phyloP scores from a whole-genome alignment of 305 asterid genomes.

The Fraxinus albicans region DNA sequence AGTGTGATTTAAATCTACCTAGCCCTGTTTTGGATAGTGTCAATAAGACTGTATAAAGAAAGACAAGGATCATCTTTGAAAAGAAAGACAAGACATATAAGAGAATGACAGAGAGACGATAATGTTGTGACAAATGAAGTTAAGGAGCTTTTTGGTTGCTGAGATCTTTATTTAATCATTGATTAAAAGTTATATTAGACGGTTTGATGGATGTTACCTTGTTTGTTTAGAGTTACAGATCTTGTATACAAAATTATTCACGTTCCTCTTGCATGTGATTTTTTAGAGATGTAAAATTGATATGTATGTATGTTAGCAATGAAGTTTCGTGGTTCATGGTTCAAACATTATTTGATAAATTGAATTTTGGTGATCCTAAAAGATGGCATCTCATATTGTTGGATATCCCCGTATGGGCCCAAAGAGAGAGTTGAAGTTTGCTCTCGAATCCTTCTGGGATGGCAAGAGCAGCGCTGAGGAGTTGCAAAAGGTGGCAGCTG shows the following conservation, averaged over 20 bases:
- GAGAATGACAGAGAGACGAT: not conserved
- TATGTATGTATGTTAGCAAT: not conserved
- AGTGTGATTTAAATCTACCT: not conserved
- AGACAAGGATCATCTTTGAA: not conserved
- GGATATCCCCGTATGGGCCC: conserved; percentile 96
- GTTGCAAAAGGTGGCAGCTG: conserved; percentile 67
- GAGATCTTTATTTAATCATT: conserved; percentile 10
- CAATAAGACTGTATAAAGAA: not conserved
- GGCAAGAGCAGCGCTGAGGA: conserved; percentile 81
- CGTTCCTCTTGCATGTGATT: not conserved
- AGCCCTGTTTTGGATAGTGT: not conserved
- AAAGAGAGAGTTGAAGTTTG: conserved; percentile 88
- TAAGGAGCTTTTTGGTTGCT: conserved; percentile 4
- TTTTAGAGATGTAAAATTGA: not conserved
- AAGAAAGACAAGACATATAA: not conserved
- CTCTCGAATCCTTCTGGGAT: conserved; percentile 91
- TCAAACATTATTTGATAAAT: conserved; percentile 13
- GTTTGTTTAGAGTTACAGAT: not conserved
- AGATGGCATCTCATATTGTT: conserved; percentile 82
- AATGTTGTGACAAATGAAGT: not conserved
- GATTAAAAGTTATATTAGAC: not conserved
- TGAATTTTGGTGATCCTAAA: conserved; percentile 34
- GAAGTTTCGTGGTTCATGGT: not conserved
- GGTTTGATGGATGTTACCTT: not conserved
- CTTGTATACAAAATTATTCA: not conserved